Conservation (phyloP, 148 eudicot species). For the Cornus controversa region DNA sequence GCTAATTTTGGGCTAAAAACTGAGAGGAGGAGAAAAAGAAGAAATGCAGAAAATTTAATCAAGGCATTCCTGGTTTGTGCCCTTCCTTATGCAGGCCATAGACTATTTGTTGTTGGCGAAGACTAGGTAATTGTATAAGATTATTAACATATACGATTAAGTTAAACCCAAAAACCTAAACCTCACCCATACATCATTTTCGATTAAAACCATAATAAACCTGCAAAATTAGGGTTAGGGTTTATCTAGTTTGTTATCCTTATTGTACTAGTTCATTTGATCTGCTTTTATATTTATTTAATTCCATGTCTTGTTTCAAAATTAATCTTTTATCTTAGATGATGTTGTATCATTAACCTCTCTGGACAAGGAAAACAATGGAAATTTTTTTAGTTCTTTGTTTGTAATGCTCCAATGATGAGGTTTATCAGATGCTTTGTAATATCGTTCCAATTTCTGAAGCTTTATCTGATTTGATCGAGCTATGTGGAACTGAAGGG, state of each 20-base stretch:
- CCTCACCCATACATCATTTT: too few species aligned
- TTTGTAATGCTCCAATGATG: conserved; percentile 13
- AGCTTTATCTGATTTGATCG: conserved; percentile 2
- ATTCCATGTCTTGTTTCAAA: background rate
- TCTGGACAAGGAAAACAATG: background rate
- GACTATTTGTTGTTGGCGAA: too few species aligned
- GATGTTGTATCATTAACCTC: background rate
- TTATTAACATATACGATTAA: too few species aligned
- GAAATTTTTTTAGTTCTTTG: background rate
- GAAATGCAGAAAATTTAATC: too few species aligned
- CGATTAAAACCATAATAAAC: too few species aligned
- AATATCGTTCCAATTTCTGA: conserved; percentile 20
- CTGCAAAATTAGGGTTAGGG: too few species aligned
- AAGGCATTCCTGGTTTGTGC: too few species aligned
- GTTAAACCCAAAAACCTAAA: too few species aligned
- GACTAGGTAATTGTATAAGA: too few species aligned
- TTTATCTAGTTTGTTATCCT: background rate
- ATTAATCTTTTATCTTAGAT: background rate
- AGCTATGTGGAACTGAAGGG: conserved; percentile 17
- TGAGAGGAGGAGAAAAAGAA: too few species aligned
- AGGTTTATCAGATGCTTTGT: background rate
- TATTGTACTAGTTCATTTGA: background rate
- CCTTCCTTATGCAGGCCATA: too few species aligned
- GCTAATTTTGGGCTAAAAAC: too few species aligned
- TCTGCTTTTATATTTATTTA: background rate